Percentiles rank a stretch among this genome's conserved stretches.
phyloP scores from a whole-genome alignment of 345 rosid genomes.

The Lepidium africanum region DNA sequence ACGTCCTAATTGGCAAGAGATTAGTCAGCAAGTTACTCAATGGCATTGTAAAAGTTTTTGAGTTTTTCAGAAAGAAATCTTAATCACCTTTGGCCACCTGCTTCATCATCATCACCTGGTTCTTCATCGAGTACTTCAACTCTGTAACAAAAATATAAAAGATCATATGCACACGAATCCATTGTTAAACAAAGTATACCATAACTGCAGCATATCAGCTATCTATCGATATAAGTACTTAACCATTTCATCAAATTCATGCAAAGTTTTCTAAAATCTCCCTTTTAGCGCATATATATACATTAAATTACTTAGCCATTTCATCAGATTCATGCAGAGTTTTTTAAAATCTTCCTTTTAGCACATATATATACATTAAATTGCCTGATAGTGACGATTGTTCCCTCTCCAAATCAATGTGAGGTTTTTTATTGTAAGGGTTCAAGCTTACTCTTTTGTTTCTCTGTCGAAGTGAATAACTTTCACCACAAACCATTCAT shows the following conservation, averaged over 20 bases:
- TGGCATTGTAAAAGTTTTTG: not conserved
- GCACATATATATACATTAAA: not conserved
- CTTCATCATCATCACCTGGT: slow-evolving; percentile 94
- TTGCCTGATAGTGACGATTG: not conserved
- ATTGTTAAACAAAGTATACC: not conserved
- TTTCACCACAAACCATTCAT: slow-evolving; percentile 91
- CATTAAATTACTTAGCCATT: not conserved
- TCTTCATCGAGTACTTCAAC: slow-evolving; percentile 94
- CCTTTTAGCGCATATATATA: not conserved
- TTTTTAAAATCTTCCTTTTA: not conserved
- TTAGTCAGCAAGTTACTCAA: not conserved
- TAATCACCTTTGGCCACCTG: slow-evolving; percentile 61
- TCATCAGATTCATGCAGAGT: not conserved
- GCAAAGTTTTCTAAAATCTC: not conserved
- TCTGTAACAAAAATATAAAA: slow-evolving; percentile 33
- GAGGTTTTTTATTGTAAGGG: not conserved
- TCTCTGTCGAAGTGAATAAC: slow-evolving; percentile 87
- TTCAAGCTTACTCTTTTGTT: slow-evolving; percentile 71
- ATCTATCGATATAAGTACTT: not conserved
- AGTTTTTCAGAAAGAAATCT: not conserved
- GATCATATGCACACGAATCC: not conserved
- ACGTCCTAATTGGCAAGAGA: slow-evolving; percentile 43
- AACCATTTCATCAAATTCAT: not conserved
- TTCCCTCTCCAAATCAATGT: not conserved
- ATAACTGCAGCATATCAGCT: not conserved